These are phyloP conservation scores for Fusarium robinianum DNA, from an alignment of 2,329 filamentous ascomycete genomes.

Conservation along the genomic window DNA sequence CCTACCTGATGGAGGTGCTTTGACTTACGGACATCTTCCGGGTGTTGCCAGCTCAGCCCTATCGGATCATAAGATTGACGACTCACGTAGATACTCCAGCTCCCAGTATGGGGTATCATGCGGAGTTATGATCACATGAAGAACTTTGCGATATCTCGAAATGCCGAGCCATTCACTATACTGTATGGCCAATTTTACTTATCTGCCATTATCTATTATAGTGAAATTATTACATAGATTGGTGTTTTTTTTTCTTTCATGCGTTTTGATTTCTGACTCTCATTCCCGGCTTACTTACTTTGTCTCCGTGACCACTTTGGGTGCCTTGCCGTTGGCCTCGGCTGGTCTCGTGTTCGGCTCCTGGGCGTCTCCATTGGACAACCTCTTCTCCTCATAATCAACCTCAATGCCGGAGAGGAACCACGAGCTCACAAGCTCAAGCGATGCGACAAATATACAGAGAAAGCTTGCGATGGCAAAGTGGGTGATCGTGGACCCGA, in stretches of 20 bases:
- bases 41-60: conserved; percentile 28
- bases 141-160: too few relatives aligned
- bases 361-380: background rate
- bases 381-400: conserved; percentile 35
- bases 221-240: too few relatives aligned
- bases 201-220: too few relatives aligned
- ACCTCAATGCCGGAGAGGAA: conserved; percentile 83
- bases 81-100: too few relatives aligned
- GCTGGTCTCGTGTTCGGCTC: background rate
- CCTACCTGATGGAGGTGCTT: conserved; percentile 8
- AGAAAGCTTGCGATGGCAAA: conserved; percentile 90
- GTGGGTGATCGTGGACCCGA: conserved; percentile 94
- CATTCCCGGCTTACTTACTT: too few relatives aligned
- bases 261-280: too few relatives aligned
- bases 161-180: too few relatives aligned
- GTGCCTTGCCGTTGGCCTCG: conserved; percentile 24
- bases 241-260: too few relatives aligned
- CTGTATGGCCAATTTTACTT: too few relatives aligned
- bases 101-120: background rate
- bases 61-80: conserved; percentile 5
- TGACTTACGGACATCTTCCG: conserved; percentile 36
- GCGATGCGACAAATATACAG: conserved; percentile 84
- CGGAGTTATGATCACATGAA: too few relatives aligned
- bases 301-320: conserved; percentile 24
- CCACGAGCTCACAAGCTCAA: conserved; percentile 83